Conservation (phyloP, 306 rosid species). For the Cucurbita argyrosperma region DNA sequence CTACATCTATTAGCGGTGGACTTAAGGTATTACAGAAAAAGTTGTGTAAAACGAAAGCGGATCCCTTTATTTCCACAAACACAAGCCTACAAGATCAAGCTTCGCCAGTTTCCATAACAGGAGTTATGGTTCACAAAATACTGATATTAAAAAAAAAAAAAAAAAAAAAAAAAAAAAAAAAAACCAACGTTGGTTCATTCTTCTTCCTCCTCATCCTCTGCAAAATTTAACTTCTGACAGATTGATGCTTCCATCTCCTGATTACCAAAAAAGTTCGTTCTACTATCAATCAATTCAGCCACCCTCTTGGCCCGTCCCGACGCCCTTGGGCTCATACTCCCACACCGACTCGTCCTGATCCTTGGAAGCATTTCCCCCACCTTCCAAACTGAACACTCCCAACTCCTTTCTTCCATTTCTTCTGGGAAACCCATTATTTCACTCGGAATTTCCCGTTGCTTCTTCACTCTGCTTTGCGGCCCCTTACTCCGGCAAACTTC, state of each 20-base stretch:
- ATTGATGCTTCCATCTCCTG: slow-evolving; percentile 20
- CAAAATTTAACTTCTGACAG: slow-evolving; percentile 49
- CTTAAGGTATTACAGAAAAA: not conserved
- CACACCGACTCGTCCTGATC: slow-evolving; percentile 26
- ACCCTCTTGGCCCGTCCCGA: slow-evolving; percentile 79
- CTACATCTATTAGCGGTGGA: no score
- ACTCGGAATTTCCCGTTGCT: slow-evolving; percentile 46
- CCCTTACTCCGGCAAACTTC: slow-evolving; percentile 12
- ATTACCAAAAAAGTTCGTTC: slow-evolving; percentile 22
- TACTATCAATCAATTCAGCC: slow-evolving; percentile 42
- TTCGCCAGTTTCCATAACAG: slow-evolving; percentile 2
- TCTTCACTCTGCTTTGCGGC: slow-evolving; percentile 23
- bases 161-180: no score
- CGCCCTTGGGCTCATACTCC: slow-evolving; percentile 43
- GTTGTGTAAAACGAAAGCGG: not conserved
- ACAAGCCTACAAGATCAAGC: not conserved
- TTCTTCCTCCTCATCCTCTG: slow-evolving; percentile 12
- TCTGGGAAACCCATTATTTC: not conserved
- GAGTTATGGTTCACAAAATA: not conserved
- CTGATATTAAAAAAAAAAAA: not conserved
- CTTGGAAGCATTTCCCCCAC: slow-evolving; percentile 36
- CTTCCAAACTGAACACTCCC: not conserved
- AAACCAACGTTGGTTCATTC: not conserved
- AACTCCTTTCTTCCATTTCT: not conserved
- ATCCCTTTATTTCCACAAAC: not conserved